phyloP scores from a whole-genome alignment of 192 early-diverging fungal genomes.

The Coemansia sp. region DNA sequence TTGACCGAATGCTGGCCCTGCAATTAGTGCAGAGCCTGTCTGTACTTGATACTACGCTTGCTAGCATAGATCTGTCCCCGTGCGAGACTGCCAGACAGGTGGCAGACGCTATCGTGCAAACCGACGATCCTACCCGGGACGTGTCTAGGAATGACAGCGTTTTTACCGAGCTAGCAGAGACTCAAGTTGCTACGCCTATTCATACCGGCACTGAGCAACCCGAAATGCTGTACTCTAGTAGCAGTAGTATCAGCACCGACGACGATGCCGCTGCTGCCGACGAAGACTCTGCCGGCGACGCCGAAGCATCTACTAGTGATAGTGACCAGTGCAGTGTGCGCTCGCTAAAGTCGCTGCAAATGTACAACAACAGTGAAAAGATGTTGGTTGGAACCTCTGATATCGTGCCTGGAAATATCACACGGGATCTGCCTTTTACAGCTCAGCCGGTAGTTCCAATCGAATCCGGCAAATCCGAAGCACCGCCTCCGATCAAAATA shows the following conservation, averaged over 20 bases:
- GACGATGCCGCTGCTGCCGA: background rate
- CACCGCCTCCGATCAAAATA: background rate
- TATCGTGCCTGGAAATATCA: background rate
- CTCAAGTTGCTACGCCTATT: slow-evolving; percentile 13
- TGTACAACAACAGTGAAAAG: background rate
- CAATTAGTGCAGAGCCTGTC: slow-evolving; percentile 21
- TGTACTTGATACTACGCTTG: slow-evolving; percentile 18
- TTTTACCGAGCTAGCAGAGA: slow-evolving; percentile 14
- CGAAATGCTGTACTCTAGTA: slow-evolving; percentile 1
- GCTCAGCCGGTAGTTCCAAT: background rate
- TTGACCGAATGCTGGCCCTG: slow-evolving; percentile 11
- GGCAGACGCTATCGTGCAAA: slow-evolving; percentile 7
- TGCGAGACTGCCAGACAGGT: background rate
- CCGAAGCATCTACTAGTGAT: slow-evolving; percentile 5
- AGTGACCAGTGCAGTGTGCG: slow-evolving; percentile 15
- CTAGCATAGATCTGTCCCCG: background rate
- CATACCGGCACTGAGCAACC: background rate
- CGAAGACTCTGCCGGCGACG: background rate
- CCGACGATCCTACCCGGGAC: background rate
- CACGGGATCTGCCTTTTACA: background rate
- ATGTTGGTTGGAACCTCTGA: background rate
- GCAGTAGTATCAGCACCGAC: slow-evolving; percentile 10
- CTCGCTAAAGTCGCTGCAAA: slow-evolving; percentile 14
- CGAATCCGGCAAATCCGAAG: background rate
- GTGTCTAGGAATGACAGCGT: background rate